Percentiles rank a stretch among this genome's conserved stretches.
These are phyloP conservation scores for Zizania latifolia DNA, from an alignment of 176 grass and related monocot genomes.

Conservation along the genomic window DNA sequence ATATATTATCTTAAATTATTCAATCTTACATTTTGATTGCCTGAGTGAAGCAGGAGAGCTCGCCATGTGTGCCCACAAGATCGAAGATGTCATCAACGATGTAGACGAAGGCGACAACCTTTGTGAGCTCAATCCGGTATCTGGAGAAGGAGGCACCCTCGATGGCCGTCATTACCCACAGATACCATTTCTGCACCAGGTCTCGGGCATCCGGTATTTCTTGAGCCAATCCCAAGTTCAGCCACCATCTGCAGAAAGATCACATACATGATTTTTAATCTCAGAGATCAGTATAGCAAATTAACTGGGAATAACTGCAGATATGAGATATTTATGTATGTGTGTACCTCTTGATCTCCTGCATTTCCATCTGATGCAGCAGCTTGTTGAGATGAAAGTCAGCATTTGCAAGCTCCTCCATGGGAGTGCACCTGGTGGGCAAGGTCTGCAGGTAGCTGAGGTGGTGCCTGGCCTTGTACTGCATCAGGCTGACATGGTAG, in stretches of 20 bases:
- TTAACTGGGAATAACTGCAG: no score
- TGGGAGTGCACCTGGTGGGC: no score
- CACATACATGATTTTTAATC: not conserved
- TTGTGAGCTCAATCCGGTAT: conserved; percentile 46
- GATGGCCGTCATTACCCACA: conserved; percentile 33
- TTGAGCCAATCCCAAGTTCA: conserved; percentile 25
- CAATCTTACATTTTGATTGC: conserved; percentile 38
- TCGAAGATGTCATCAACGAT: conserved; percentile 78
- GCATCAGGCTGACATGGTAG: no score
- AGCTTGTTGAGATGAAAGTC: conserved; percentile 30
- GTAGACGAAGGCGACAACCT: conserved; percentile 55
- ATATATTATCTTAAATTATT: not conserved
- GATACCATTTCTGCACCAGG: conserved; percentile 57
- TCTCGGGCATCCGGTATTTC: conserved; percentile 31
- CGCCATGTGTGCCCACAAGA: no score
- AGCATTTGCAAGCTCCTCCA: no score
- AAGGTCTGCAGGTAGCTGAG: no score
- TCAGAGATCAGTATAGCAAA: not conserved
- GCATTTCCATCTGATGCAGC: conserved; percentile 43
- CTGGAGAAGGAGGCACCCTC: conserved; percentile 31
- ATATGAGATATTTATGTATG: no score
- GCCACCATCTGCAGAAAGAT: conserved; percentile 48
- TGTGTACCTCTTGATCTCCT: conserved; percentile 30
- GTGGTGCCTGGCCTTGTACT: no score
- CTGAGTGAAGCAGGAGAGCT: no score